These are phyloP conservation scores for Babesia caballi DNA, from an alignment of 169 alveolate species.

Conservation along the genomic window DNA sequence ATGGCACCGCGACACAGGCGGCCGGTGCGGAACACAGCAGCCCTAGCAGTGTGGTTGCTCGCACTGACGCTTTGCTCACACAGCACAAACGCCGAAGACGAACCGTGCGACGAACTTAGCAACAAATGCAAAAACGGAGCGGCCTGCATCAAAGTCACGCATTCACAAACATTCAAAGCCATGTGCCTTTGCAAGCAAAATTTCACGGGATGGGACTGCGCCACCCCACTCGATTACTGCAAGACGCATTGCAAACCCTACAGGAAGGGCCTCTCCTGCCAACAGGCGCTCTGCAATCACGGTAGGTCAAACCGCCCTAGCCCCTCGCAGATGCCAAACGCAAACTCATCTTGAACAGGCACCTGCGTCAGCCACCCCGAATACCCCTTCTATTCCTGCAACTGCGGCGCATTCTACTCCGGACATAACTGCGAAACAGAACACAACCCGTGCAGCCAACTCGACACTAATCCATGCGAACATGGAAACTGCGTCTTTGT, in stretches of 20 bases:
- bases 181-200: constrained; percentile 59
- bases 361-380: constrained; percentile 51
- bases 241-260: constrained; percentile 55
- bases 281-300: constrained; percentile 59
- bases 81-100: background rate
- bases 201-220: constrained; percentile 66
- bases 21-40: too few relatives aligned
- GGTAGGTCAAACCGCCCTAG: constrained; percentile 20
- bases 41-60: too few relatives aligned
- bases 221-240: constrained; percentile 45
- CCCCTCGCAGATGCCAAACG: background rate
- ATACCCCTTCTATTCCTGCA: constrained; percentile 71
- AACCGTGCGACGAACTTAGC: constrained; percentile 27
- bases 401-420: constrained; percentile 75
- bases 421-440: constrained; percentile 79
- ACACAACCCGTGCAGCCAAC: constrained; percentile 73
- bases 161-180: background rate
- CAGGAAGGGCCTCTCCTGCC: constrained; percentile 43
- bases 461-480: constrained; percentile 72
- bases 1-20: too few relatives aligned
- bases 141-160: constrained; percentile 21
- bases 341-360: constrained; percentile 28
- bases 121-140: constrained; percentile 40
- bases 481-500: constrained; percentile 72
- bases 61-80: background rate